Evolutionary conservation across 176 grass and related monocot species (phyloP).

Genomic region (Melocanna baccifera): DNA sequence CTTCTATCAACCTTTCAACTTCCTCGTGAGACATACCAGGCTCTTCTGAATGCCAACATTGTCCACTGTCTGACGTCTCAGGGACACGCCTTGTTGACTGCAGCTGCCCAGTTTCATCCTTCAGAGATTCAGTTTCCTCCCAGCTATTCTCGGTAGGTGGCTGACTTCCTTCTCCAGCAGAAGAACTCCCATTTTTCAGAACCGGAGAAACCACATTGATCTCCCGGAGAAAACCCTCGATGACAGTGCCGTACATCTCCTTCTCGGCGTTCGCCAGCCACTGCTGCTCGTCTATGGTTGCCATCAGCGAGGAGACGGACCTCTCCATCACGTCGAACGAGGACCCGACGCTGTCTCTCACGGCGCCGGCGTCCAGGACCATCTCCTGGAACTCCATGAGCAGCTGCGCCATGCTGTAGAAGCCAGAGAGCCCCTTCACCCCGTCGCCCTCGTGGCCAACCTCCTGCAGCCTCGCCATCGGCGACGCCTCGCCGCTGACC

Average conservation of each 20-base stretch:
- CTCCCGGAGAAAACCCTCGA: conserved; percentile 36
- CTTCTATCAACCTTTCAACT: conserved; percentile 23
- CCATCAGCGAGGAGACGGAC: conserved; percentile 26
- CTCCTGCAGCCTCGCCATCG: conserved; percentile 30
- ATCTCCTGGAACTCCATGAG: conserved; percentile 63
- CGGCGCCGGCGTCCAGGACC: conserved; percentile 34
- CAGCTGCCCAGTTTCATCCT: neutral
- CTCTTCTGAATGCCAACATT: neutral
- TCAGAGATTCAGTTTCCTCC: neutral
- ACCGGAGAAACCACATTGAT: conserved; percentile 4
- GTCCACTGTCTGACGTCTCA: neutral
- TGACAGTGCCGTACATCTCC: conserved; percentile 32
- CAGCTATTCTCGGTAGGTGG: neutral
- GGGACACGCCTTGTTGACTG: neutral
- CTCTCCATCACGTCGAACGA: conserved; percentile 49
- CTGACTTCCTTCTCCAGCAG: neutral
- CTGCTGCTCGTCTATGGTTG: conserved; percentile 40
- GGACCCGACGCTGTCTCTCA: conserved; percentile 45
- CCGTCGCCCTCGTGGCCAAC: conserved; percentile 30
- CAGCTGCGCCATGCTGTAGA: conserved; percentile 59
- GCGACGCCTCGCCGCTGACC: conserved; percentile 23
- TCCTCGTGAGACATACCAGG: neutral
- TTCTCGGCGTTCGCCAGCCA: conserved; percentile 47
- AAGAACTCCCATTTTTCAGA: neutral
- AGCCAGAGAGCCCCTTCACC: conserved; percentile 29